Evolutionary conservation across 805 yeast genomes (phyloP), one percentile per base, ranked within the genome.

Genomic region (Saccharomycopsis selenospora): DNA sequence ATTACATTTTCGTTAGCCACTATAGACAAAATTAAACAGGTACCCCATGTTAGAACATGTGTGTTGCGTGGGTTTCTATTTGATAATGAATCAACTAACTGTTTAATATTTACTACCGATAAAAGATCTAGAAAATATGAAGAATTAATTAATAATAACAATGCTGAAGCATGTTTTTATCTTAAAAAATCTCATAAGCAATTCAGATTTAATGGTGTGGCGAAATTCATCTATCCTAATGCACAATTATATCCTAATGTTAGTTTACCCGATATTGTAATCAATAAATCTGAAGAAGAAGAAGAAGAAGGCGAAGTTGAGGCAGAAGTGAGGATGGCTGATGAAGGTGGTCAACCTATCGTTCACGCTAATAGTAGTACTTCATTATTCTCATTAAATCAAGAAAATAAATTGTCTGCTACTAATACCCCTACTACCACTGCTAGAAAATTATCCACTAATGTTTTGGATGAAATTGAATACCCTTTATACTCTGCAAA

Each of bases 141-240:
- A 11, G 84, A 84, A 57, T 62, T 77, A 36, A 53, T 70, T 18
- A 56, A 61, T 11, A 73, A 80, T 56, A 76, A 81, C 46, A 68
- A 70, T 48, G 82, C 79, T 61, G 95, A 87, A 65, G 85, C 87
- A 1, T 83, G 86, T 50, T 85, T 84, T 60, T 83, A 85, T 68
- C 83, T 86, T 60, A 75, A 71, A 6, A 69, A 68, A 20, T 61
- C 75, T 22, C 73, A 74, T 61, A 82, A 76, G 58, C 95, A 87
- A 64, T 84, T 80, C 61, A 69, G 95, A 56, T 69, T 87, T 52
- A 72, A 79, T 49, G 95, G 95, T 10, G 63, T 68, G 24, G 85
- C 85, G 11, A 72, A 78, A 53, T 58, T 70, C 10, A 61, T 80
- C 8, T 63, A 68, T 2, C 43, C 52, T 8, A 59, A 17, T 10